These are phyloP conservation scores for Caloboletus firmus DNA, from an alignment of 1,284 basidiomycete genomes.

Conservation along the genomic window DNA sequence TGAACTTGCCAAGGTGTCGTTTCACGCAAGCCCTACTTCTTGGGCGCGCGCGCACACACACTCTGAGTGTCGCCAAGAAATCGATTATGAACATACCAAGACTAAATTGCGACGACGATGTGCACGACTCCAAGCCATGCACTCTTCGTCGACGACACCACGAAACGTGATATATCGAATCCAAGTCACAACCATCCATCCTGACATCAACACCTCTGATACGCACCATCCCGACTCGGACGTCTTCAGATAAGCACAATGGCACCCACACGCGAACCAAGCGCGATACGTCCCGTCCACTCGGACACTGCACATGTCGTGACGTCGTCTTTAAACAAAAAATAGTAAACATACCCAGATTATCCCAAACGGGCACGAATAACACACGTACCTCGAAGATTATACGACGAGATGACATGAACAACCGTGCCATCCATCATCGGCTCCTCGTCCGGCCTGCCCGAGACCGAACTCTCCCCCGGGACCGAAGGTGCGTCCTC, in stretches of 20 bases:
- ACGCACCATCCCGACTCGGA: background rate
- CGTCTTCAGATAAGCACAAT: constrained; percentile 19
- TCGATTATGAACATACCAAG: too few species aligned
- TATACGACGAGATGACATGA: constrained; percentile 45
- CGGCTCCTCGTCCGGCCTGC: background rate
- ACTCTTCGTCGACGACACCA: background rate
- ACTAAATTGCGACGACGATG: background rate
- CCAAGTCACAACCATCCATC: background rate
- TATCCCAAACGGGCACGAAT: background rate
- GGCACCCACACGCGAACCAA: constrained; percentile 22
- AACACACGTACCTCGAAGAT: constrained; percentile 45
- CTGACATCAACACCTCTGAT: background rate
- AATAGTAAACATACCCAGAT: background rate
- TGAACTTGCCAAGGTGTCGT: too few species aligned
- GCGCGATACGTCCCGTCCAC: constrained; percentile 27
- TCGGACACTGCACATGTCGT: constrained; percentile 30
- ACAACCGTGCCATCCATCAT: constrained; percentile 39
- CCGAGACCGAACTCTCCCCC: background rate
- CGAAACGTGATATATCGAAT: background rate
- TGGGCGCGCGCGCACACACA: too few species aligned
- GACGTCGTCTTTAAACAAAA: constrained; percentile 17
- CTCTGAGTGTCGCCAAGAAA: too few species aligned
- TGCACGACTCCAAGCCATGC: background rate
- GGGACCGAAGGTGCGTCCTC: background rate
- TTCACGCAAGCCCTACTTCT: too few species aligned